These are phyloP conservation scores for Xylariales sp. DNA, from an alignment of 2,329 filamentous ascomycete species.

Conservation along the genomic window DNA sequence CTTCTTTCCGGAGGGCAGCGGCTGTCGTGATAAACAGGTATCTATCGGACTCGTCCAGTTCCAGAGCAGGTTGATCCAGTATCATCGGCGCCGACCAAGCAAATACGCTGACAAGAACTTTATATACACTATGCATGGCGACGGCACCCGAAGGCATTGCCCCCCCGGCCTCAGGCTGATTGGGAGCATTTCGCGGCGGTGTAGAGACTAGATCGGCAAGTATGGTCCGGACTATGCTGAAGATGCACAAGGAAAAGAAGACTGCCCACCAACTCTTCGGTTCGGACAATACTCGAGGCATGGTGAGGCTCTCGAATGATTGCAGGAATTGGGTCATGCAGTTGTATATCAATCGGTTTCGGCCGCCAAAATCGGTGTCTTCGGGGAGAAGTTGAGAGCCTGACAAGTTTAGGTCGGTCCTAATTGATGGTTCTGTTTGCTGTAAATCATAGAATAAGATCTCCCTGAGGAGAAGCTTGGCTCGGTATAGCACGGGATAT, in stretches of 20 bases:
- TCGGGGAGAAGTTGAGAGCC: constrained; percentile 30
- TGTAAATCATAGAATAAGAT: constrained; percentile 49
- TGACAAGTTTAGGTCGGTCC: constrained; percentile 28
- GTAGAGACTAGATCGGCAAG: constrained; percentile 40
- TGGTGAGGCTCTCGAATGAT: constrained; percentile 43
- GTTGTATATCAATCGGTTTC: constrained; percentile 43
- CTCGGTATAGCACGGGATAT: constrained; percentile 47
- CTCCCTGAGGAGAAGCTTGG: constrained; percentile 52
- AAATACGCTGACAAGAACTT: constrained; percentile 46
- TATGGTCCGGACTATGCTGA: constrained; percentile 50
- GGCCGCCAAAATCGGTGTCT: constrained; percentile 42
- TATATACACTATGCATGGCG: constrained; percentile 45
- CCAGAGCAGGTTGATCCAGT: constrained; percentile 36
- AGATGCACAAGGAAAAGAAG: constrained; percentile 54
- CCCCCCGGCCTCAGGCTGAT: constrained; percentile 18
- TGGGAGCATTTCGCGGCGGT: constrained; percentile 18
- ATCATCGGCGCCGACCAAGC: constrained; percentile 37
- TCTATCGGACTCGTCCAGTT: constrained; percentile 40
- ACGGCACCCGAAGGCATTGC: constrained; percentile 20
- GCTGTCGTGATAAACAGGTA: constrained; percentile 37
- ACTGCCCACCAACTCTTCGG: constrained; percentile 45
- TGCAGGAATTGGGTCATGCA: constrained; percentile 49
- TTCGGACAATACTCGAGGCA: constrained; percentile 31
- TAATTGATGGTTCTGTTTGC: constrained; percentile 42
- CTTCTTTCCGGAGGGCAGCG: constrained; percentile 40